phyloP scores from a whole-genome alignment of 257 asterid species.

The Penstemon davidsonii region DNA sequence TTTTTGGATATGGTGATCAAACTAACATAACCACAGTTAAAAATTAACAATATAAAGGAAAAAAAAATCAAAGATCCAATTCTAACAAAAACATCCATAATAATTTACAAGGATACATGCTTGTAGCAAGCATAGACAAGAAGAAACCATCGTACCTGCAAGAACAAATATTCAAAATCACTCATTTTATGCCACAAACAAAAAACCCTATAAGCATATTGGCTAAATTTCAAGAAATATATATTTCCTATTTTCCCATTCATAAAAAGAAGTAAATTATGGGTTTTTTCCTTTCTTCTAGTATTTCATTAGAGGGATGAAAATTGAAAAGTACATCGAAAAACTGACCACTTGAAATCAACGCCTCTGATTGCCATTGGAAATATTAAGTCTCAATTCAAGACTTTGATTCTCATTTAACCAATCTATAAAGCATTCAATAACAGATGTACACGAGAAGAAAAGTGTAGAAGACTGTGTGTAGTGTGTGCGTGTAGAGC shows the following conservation, averaged over 20 bases:
- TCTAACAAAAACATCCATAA: slow-evolving; percentile 18
- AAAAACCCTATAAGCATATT: slow-evolving; percentile 18
- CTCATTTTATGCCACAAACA: slow-evolving; percentile 1
- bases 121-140: slow-evolving; percentile 96
- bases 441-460: slow-evolving; percentile 1
- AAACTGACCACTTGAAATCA: slow-evolving; percentile 80
- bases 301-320: neutral
- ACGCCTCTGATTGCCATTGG: slow-evolving; percentile 87
- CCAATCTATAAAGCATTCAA: neutral
- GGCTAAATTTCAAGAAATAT: slow-evolving; percentile 27
- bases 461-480: neutral
- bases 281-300: slow-evolving; percentile 14
- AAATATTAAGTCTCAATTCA: slow-evolving; percentile 28
- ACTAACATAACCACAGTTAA: neutral
- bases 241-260: slow-evolving; percentile 9
- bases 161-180: slow-evolving; percentile 26
- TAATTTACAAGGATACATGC: slow-evolving; percentile 73
- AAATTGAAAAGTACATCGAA: slow-evolving; percentile 2
- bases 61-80: neutral
- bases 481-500: neutral
- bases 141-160: slow-evolving; percentile 99
- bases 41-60: slow-evolving; percentile 11
- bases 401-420: slow-evolving; percentile 46
- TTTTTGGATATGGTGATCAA: neutral
- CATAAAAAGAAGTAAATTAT: neutral